These are phyloP conservation scores for Monosporascus sp. DNA, from an alignment of 2,329 filamentous ascomycete species.

Conservation along the genomic window DNA sequence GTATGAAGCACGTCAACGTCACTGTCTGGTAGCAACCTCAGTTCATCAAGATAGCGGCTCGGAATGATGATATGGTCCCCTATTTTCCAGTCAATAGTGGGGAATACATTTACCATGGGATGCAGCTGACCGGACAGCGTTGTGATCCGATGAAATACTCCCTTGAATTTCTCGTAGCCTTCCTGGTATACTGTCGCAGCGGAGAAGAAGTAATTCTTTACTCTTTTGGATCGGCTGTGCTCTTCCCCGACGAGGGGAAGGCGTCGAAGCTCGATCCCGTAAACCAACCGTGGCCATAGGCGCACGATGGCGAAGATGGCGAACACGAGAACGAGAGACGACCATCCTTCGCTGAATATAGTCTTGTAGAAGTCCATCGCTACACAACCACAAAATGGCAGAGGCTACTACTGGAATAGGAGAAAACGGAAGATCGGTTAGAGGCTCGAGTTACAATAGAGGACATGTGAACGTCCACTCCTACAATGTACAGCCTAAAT, in stretches of 20 bases:
- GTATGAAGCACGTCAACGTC: neutral
- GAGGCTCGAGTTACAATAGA: no score
- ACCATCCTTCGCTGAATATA: neutral
- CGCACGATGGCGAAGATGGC: neutral
- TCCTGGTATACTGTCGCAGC: neutral
- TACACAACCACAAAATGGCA: no score
- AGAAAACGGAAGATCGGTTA: no score
- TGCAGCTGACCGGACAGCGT: neutral
- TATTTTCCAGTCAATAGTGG: neutral
- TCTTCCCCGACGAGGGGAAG: neutral
- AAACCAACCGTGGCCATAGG: neutral
- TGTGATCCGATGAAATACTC: neutral
- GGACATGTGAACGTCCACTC: no score
- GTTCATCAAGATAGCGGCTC: neutral
- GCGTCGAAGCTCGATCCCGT: neutral
- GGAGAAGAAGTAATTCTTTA: neutral
- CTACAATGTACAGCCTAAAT: no score
- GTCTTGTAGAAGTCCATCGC: neutral
- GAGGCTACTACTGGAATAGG: no score
- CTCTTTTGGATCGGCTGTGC: neutral
- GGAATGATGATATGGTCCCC: neutral
- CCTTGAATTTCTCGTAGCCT: neutral
- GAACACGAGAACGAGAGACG: neutral
- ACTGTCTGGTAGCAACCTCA: neutral
- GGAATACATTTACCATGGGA: neutral